phyloP scores from a whole-genome alignment of 2,329 filamentous ascomycete genomes.

The Aspergillus ruber region DNA sequence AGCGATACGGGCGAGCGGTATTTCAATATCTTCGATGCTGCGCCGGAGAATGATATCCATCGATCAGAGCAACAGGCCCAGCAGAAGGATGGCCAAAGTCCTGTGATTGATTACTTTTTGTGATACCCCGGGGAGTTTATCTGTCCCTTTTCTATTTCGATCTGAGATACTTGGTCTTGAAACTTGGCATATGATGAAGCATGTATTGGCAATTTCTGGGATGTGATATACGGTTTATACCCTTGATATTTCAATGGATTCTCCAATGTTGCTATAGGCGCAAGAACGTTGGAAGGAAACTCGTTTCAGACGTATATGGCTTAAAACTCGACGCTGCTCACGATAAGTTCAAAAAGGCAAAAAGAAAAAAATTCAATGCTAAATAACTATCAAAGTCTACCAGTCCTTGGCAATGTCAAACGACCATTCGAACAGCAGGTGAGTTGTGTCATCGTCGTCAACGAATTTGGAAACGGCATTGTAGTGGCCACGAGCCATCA shows the following conservation, averaged over 20 bases:
- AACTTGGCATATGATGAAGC: constrained; percentile 23
- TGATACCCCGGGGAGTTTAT: constrained; percentile 34
- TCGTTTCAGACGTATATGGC: constrained; percentile 22
- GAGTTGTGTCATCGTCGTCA: constrained; percentile 87
- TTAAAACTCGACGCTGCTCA: constrained; percentile 16
- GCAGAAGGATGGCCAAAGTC: constrained; percentile 64
- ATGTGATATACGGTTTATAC: constrained; percentile 1
- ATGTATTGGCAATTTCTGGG: constrained; percentile 21
- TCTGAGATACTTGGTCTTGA: constrained; percentile 11
- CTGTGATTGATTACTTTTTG: constrained; percentile 65
- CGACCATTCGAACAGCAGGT: constrained; percentile 90
- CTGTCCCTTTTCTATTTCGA: constrained; percentile 2
- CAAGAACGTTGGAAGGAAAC: constrained; percentile 11
- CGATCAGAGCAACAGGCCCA: constrained; percentile 71
- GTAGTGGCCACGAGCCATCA: constrained; percentile 87
- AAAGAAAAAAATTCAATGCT: background rate
- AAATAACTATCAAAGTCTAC: constrained; percentile 32
- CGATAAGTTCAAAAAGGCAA: constrained; percentile 4
- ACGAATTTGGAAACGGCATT: constrained; percentile 83
- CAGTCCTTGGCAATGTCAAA: constrained; percentile 98
- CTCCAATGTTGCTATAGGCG: background rate
- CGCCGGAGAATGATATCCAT: constrained; percentile 83
- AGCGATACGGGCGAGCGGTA: constrained; percentile 86
- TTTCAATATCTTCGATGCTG: constrained; percentile 97
- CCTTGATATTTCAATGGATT: no score